These are phyloP conservation scores for Tylopilus vinaceipallidus DNA, from an alignment of 768 basidiomycete species.

Conservation along the genomic window DNA sequence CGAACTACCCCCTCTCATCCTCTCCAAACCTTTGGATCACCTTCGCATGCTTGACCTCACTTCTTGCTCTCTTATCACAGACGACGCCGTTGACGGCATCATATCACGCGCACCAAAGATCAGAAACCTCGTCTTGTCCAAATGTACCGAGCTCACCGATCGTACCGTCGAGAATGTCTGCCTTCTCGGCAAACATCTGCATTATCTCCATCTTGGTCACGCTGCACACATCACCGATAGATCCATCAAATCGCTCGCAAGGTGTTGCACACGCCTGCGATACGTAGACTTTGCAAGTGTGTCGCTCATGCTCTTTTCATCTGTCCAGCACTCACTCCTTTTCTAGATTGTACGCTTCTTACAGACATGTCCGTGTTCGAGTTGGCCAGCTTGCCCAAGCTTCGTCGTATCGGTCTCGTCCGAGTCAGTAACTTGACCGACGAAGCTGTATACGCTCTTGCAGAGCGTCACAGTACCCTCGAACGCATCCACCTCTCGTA, in stretches of 20 bases:
- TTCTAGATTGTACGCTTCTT: conserved; percentile 74
- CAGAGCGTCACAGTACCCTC: conserved; percentile 78
- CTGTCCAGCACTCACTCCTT: conserved; percentile 8
- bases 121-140: conserved; percentile 83
- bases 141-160: conserved; percentile 79
- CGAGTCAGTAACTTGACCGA: conserved; percentile 92
- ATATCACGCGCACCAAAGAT: conserved; percentile 79
- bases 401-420: conserved; percentile 93
- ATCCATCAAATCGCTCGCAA: conserved; percentile 79
- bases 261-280: conserved; percentile 83
- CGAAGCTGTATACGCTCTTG: conserved; percentile 86
- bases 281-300: conserved; percentile 96
- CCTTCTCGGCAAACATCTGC: conserved; percentile 85
- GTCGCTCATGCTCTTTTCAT: conserved; percentile 31
- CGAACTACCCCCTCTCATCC: conserved; percentile 63
- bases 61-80: conserved; percentile 75
- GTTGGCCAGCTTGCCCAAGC: conserved; percentile 80
- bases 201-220: conserved; percentile 95
- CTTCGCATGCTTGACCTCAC: conserved; percentile 94
- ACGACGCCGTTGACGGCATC: conserved; percentile 81
- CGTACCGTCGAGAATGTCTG: conserved; percentile 80
- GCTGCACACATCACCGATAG: conserved; percentile 86
- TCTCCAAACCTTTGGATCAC: conserved; percentile 70
- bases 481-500: conserved; percentile 97
- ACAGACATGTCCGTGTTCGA: conserved; percentile 96